Evolutionary conservation across 2,329 filamentous ascomycete genomes (phyloP), one percentile per base, ranked within the genome.

Genomic region (Scytalidium lignicola): DNA sequence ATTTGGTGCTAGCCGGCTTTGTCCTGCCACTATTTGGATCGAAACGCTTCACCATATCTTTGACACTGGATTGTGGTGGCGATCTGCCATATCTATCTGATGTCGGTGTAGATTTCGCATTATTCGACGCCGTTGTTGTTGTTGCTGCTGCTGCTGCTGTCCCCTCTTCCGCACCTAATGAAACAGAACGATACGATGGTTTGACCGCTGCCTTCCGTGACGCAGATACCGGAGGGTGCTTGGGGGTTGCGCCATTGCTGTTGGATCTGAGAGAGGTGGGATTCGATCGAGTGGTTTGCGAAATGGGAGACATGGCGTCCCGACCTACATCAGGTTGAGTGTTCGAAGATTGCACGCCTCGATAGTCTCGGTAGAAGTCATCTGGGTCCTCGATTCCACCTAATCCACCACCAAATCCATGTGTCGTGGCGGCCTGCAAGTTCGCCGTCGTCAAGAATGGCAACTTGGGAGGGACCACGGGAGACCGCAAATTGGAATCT

Each of bases 41-140:
- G 69, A 92, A 93, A 48, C 80, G 83, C 67, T 85, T 88, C 60
- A 88, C 83, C 54, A 93, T 74, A 62, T 93, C 88, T 68, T 85
- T 89, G 58, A 93, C 86, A 52, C 85, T 91, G n/a, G 82, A 75
- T 56, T 85, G 77, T 46, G 61, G 56, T 18, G 52, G 51, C 23
- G 55, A 40, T 20, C 54, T 58, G 1, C 53, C 37, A 19, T 51
- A 50, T 23, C 56, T 59, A 47, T 62, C 63, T 22, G 58, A 46
- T 9, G 51, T 54, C 5, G 58, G 50, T 15, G 56, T 42, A 3
- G 61, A 55, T 29, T 58, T 66, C 13, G 56, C 47, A 43, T 46
- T 55, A 37, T 37, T 37, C 42, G 46, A 51, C 10, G 59, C n/a
- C n/a, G n/a, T n/a, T n/a, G n/a, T n/a, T n/a, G n/a, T n/a, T n/a